Evolutionary conservation across 1,284 basidiomycete species (phyloP), one percentile per base, ranked within the genome.

Genomic region (Austroboletus novae-zelandiae): DNA sequence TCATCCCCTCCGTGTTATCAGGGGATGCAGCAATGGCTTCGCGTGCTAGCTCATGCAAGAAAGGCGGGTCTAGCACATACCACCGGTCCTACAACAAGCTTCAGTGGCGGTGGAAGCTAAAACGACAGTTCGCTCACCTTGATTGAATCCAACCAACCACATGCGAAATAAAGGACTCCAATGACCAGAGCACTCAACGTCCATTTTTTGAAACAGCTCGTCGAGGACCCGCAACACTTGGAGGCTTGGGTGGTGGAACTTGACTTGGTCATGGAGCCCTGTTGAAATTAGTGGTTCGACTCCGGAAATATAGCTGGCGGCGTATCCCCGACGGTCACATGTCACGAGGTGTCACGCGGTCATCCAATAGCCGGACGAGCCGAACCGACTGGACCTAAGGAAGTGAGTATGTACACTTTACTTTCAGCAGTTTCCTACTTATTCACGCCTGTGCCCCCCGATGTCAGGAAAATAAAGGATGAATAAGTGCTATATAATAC

Each of bases 51-150:
- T 79, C 71, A 62, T 94, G 83, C 17, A 94, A 71, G 40, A 72
- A 71, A 8, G 68, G 68, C 2, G 84, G 86, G 60, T 88, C 80
- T 57, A 95, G 80, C 54, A 89, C 79, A 70, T 92, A 94, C 79
- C 76, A 80, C 47, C 74, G 71, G 34, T 77, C 67, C 80, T 83
- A 40, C 25, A 23, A 18, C 34, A n/a, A 43, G 29, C 9, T 1
- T 5, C 27, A n/a, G 10, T 20, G 39, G 32, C 29, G 7, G 40
- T 50, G 17, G 17, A 47, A 8, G 10, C 8, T 39, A 23, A 39
- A 20, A 20, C 25, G 4, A 27, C 15, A 11, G 29, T 20, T 2
- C 8, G 35, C 71, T 45, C 50, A 83, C 83, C 69, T 81, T 81
- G 56, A 85, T 80, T 10, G 69, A 68, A 60, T 85, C 83, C n/a